Conservation (phyloP, 176 grass and related monocot species). For the Oryza officinalis region DNA sequence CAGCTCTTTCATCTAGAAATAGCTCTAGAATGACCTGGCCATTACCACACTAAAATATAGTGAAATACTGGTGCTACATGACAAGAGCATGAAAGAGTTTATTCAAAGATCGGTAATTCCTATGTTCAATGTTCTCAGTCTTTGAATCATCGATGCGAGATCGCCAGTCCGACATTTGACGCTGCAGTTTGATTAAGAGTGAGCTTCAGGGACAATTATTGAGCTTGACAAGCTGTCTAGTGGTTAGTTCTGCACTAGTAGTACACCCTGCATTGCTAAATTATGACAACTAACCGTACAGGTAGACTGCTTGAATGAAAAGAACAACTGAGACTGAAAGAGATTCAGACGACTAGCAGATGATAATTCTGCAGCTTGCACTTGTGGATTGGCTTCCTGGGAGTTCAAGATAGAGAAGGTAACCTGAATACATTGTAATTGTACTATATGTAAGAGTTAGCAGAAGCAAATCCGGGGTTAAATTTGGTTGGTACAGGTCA, state of each 20-base stretch:
- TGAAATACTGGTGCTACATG: not conserved
- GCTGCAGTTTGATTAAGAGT: not conserved
- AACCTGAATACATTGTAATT: not conserved
- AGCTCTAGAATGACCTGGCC: not conserved
- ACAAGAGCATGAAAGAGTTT: not conserved
- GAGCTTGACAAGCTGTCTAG: conserved; percentile 34
- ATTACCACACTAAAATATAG: not conserved
- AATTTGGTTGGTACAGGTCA: not conserved
- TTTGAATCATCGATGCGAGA: not conserved
- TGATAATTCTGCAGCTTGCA: not conserved
- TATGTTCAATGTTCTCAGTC: not conserved
- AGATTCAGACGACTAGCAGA: not conserved
- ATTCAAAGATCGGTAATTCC: conserved; percentile 24
- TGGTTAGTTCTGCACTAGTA: not conserved
- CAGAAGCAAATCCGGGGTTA: not conserved
- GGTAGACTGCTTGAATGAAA: not conserved
- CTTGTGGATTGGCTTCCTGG: not conserved
- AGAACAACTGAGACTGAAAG: not conserved
- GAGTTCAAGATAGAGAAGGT: not conserved
- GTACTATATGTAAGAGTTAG: not conserved
- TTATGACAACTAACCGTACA: not conserved
- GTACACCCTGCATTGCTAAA: conserved; percentile 4
- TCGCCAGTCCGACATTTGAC: conserved; percentile 10
- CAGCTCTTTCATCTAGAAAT: conserved; percentile 18
- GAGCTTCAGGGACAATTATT: conserved; percentile 26